Conservation (phyloP, 1,284 basidiomycete genomes). For the Calocybe gambosa region DNA sequence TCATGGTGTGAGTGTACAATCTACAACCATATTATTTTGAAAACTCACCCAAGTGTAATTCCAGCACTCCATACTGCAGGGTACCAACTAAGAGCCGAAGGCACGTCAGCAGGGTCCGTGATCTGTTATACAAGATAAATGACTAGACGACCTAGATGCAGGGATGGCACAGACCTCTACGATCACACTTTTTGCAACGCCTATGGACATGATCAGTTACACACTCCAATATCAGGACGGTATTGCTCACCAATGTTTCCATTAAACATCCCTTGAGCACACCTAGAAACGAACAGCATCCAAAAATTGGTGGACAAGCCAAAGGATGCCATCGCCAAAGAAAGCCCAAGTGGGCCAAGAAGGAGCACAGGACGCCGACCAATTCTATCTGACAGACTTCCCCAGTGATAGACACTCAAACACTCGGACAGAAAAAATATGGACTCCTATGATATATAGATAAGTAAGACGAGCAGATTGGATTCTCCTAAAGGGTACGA, state of each 20-base stretch:
- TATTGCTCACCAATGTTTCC: slow-evolving; percentile 16
- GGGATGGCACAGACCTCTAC: slow-evolving; percentile 39
- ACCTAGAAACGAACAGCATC: slow-evolving; percentile 14
- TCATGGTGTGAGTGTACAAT: background rate
- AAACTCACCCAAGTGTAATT: slow-evolving; percentile 34
- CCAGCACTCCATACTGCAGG: slow-evolving; percentile 44
- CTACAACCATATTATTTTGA: background rate
- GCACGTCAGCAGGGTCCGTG: slow-evolving; percentile 41
- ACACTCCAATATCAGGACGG: slow-evolving; percentile 15
- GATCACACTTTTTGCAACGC: slow-evolving; percentile 37
- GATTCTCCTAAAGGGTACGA: no score
- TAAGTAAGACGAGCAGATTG: background rate
- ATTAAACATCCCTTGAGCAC: slow-evolving; percentile 29
- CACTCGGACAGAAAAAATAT: slow-evolving; percentile 31
- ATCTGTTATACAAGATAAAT: slow-evolving; percentile 19
- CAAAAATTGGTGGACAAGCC: slow-evolving; percentile 25
- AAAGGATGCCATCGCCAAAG: slow-evolving; percentile 30
- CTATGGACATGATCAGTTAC: slow-evolving; percentile 9
- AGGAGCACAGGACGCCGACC: slow-evolving; percentile 33
- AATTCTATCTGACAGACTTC: slow-evolving; percentile 30
- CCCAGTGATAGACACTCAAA: slow-evolving; percentile 32
- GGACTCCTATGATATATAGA: slow-evolving; percentile 26
- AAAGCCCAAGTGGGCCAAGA: slow-evolving; percentile 29
- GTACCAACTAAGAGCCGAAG: slow-evolving; percentile 39
- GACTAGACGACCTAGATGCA: slow-evolving; percentile 26